Evolutionary conservation across 2,329 filamentous ascomycete species (phyloP), one percentile per base, ranked within the genome.

Genomic region (Aspergillus nomiae): DNA sequence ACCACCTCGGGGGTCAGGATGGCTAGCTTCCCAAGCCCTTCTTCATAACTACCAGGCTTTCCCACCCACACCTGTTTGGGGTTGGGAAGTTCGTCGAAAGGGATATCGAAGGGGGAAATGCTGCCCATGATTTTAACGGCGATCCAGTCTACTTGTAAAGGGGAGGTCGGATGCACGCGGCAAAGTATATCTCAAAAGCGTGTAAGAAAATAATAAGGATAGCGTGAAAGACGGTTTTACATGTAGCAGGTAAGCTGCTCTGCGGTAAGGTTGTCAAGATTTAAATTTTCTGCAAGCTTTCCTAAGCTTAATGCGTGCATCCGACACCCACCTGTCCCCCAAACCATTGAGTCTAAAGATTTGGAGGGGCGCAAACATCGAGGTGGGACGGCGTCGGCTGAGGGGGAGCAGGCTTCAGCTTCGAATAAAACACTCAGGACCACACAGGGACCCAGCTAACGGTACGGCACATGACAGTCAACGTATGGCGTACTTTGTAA

Each of bases 1-100:
- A 87, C 83, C 1, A 83, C 74, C 1, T 85, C 78, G 1, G 84
- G 82, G 0, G 85, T 87, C 30, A 88, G 78, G 4, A 84, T 78
- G 1, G 76, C 79, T 7, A 82, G 76, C 62, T 84, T 81, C 26
- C 85, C 85, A 0, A 86, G 73, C 4, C 85, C 85, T 73, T 87
- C 85, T 58, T 85, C 82, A 34, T 70, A 71, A 10, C 80, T 83
- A 7, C 78, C 80, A 0, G 83, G 80, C 10, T 73, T 63, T 5
- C 78, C 81, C 19, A 79, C 68, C 84, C 83, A 85, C 38, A 85
- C 81, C 34, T 79, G 80, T 30, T 76, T 80, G 8, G 79, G 80
- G 60, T 86, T 80, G 1, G 82, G 80, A 16, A 86, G 80, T 16
- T 80, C 69, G 64, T 83, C 81, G 63, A 78, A 83, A 6, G 77